Evolutionary conservation across 495 filamentous ascomycete genomes (phyloP).

Genomic region (Thermochaetoides thermophila): DNA sequence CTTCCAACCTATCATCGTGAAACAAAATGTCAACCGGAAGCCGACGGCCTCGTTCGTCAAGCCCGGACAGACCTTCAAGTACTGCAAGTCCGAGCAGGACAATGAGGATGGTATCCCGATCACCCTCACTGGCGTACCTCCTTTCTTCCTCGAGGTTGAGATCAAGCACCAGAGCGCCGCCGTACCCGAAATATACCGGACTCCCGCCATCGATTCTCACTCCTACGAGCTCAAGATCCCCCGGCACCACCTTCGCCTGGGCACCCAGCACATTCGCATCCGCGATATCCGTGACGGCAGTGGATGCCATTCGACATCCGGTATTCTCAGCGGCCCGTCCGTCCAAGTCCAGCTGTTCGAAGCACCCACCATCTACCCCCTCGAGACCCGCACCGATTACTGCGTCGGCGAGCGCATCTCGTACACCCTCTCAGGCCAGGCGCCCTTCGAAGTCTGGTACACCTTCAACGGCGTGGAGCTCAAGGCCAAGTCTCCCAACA

Average conservation of each 20-base stretch:
- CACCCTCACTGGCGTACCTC: slow-evolving; percentile 63
- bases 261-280: slow-evolving; percentile 72
- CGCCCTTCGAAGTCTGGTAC: slow-evolving; percentile 88
- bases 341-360: slow-evolving; percentile 84
- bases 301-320: slow-evolving; percentile 55
- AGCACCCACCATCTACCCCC: slow-evolving; percentile 69
- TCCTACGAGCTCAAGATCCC: slow-evolving; percentile 71
- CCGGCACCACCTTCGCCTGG: slow-evolving; percentile 62
- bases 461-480: slow-evolving; percentile 62
- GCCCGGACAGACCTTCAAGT: slow-evolving; percentile 88
- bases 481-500: slow-evolving; percentile 61
- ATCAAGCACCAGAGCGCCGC: slow-evolving; percentile 79
- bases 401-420: slow-evolving; percentile 90
- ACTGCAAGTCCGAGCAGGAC: slow-evolving; percentile 70
- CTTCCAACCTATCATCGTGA: slow-evolving; percentile 49
- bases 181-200: slow-evolving; percentile 61
- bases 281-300: slow-evolving; percentile 74
- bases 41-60: slow-evolving; percentile 68
- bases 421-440: slow-evolving; percentile 73
- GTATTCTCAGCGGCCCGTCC: slow-evolving; percentile 47
- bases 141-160: slow-evolving; percentile 77
- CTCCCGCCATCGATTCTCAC: slow-evolving; percentile 59
- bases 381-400: slow-evolving; percentile 79
- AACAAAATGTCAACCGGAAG: slow-evolving; percentile 68
- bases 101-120: slow-evolving; percentile 79